Base-by-base conservation (phyloP, 306 rosid species). In the Sindora glabra region DNA sequence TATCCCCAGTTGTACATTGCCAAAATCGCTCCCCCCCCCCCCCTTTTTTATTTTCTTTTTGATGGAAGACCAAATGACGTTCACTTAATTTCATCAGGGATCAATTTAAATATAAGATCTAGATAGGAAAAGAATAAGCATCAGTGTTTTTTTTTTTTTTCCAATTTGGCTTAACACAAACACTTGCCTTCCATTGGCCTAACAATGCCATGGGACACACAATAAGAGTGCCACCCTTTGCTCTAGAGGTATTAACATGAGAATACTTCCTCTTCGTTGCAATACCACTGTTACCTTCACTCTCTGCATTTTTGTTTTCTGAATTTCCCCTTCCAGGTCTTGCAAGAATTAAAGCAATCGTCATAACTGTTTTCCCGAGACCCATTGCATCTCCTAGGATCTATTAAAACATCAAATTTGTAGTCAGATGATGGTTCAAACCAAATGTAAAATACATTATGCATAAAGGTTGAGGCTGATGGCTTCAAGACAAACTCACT, bases 281-380 rank as follows among this genome's bases (percentile, higher is more conserved):
- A 25, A 27, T 33, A 27, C 68, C 61, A 15, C 11, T 30, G 53
- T 19, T 62, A 50, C 62, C 32, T 34, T n/a, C 63, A 33, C 21
- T 44, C 5, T 14, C 39, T 4, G 3, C 38, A 42, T 62, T 62
- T 15, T 19, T 48, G 17, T 56, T 60, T 50, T 69, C 74, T 41
- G 76, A 58, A 42, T 71, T 62, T 12, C 61, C 70, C 64, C 71
- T 73, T 39, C 81, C 79, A 48, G 56, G 77, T 48, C 74, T 80
- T 48, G 83, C 65, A 48, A 86, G 95, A 57, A 86, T 82, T 68
- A 90, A 69, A 47, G 88, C 81, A 68, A 90, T 86, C 50, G 95
- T 82, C 97, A 90, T 90, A 53, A 90, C 97, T 19, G 97, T 86
- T 80, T 90, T 90, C 38, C 97, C 97, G 55, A 90, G 97, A 55